Conservation (phyloP, 106 monocot species). For the Posidonia australis region DNA sequence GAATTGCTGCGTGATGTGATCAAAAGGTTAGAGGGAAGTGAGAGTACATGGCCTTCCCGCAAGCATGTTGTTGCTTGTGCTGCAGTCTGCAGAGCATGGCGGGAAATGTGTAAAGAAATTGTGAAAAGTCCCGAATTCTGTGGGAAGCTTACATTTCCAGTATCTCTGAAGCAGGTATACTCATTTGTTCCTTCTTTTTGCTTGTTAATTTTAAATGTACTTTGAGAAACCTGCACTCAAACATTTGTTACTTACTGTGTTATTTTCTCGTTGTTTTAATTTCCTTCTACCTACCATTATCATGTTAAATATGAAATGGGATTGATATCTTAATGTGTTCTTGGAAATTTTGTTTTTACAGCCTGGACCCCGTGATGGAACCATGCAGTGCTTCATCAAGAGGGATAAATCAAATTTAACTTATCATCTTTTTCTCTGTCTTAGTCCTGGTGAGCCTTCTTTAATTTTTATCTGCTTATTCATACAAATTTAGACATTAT, state of each 20-base stretch:
- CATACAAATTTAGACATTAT: too few relatives aligned
- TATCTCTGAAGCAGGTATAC: conserved; percentile 19
- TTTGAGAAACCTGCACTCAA: not conserved
- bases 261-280: too few relatives aligned
- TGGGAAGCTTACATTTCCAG: conserved; percentile 23
- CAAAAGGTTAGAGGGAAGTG: conserved; percentile 22
- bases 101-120: conserved; percentile 22
- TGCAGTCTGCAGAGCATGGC: conserved; percentile 20
- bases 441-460: conserved; percentile 35
- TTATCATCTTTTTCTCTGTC: conserved; percentile 40
- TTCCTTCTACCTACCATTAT: too few relatives aligned
- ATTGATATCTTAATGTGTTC: too few relatives aligned
- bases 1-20: conserved; percentile 26
- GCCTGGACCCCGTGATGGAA: conserved; percentile 43
- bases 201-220: too few relatives aligned
- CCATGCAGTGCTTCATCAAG: conserved; percentile 50
- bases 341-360: conserved; percentile 2
- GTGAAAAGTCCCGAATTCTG: conserved; percentile 19
- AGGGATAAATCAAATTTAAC: conserved; percentile 51
- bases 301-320: too few relatives aligned
- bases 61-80: conserved; percentile 21
- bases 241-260: not conserved
- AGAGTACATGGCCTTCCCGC: conserved; percentile 15
- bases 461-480: not conserved
- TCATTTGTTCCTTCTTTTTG: not conserved